Base-by-base conservation (phyloP, 225 moss, liverwort and hornwort species). In the Takakia lepidozioides region DNA sequence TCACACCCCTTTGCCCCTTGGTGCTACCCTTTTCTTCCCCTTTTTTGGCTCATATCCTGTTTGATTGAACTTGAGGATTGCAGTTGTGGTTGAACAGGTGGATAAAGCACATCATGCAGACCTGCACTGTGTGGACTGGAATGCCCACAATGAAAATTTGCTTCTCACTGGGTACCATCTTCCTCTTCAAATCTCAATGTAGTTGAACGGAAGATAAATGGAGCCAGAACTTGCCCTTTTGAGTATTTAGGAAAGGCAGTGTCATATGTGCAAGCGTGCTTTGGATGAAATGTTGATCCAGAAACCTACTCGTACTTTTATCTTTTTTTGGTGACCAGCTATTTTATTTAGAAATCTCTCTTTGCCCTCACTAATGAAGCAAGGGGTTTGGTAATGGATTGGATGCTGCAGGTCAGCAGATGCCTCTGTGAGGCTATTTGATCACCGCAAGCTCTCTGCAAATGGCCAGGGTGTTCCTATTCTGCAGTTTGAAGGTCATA, bases 351-450 rank as follows among this genome's bases (percentile, higher is more conserved):
- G n/a, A n/a, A n/a, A n/a, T n/a, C n/a, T n/a, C n/a, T n/a, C n/a
- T n/a, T n/a, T n/a, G n/a, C n/a, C n/a, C n/a, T n/a, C n/a, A n/a
- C n/a, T n/a, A n/a, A n/a, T n/a, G n/a, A n/a, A n/a, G n/a, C n/a
- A n/a, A n/a, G n/a, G n/a, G n/a, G n/a, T n/a, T n/a, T n/a, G n/a
- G n/a, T n/a, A n/a, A n/a, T n/a, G n/a, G n/a, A n/a, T n/a, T n/a
- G n/a, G n/a, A n/a, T n/a, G n/a, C n/a, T n/a, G n/a, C 76, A 92
- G 92, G 49, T 93, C 93, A 46, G 93, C 88, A 51, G 93, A 93
- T 67, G 56, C 72, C 56, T 77, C 89, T 43, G 74, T 93, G 15
- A 73, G 76, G 52, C 64, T 93, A 62, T 93, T 93, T 59, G 93
- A 93, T 66, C 66, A 70, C 50, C 83, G 93, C 21, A 93, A 84